Conservation (phyloP, 495 filamentous ascomycete genomes). For the Trypethelium eluteriae region DNA sequence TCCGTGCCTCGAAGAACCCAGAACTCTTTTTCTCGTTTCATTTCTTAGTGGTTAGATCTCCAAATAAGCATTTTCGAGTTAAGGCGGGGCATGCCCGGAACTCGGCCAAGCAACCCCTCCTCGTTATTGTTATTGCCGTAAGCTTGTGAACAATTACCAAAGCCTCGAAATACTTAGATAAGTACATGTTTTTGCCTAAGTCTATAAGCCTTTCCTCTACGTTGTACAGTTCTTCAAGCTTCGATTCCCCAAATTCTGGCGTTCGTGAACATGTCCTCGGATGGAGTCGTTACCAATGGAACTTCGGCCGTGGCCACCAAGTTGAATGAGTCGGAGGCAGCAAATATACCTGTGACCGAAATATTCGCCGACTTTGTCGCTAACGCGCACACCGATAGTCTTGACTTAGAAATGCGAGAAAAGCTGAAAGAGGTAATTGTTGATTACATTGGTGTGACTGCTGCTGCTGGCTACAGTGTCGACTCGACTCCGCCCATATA, state of each 20-base stretch:
- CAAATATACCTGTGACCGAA: constrained; percentile 19
- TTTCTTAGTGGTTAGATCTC: too few relatives aligned
- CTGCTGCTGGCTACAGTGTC: constrained; percentile 21
- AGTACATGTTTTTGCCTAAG: too few relatives aligned
- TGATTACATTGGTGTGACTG: constrained; percentile 24
- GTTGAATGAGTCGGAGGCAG: background rate
- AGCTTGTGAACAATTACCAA: too few relatives aligned
- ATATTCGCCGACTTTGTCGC: constrained; percentile 24
- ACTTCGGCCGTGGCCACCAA: background rate
- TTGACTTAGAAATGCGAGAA: constrained; percentile 14
- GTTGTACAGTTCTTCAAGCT: too few relatives aligned
- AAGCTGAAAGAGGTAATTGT: constrained; percentile 27
- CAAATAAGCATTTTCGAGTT: too few relatives aligned
- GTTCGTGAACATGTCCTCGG: background rate
- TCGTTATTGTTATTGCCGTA: background rate
- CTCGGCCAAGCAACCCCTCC: background rate
- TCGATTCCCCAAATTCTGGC: too few relatives aligned
- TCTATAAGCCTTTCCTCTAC: too few relatives aligned
- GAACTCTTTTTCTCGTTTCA: too few relatives aligned
- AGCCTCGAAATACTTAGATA: too few relatives aligned
- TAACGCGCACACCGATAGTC: constrained; percentile 9
- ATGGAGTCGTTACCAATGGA: background rate
- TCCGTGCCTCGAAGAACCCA: too few relatives aligned
- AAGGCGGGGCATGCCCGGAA: background rate
- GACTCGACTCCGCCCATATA: constrained; percentile 24